Percentiles rank a stretch among this genome's conserved stretches.
Conservation (phyloP, 805 yeast species). For the Wickerhamomyces pijperi region DNA sequence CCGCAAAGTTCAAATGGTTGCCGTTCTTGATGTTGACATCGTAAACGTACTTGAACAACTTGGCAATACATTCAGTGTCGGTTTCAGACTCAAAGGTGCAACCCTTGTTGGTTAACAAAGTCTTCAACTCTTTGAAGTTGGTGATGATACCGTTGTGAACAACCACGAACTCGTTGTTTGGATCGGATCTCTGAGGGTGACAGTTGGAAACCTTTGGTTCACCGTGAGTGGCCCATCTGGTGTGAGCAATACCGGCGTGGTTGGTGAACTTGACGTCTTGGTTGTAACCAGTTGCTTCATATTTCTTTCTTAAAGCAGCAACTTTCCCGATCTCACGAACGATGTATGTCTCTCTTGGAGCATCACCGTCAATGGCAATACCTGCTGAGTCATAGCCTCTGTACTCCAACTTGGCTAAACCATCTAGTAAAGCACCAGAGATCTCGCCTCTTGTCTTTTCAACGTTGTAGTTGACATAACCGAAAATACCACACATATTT, state of each 20-base stretch:
- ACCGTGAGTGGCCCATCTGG: conserved; percentile 99
- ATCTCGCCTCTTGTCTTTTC: conserved; percentile 90
- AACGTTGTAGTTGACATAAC: conserved; percentile 91
- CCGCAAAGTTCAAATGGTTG: conserved; percentile 74
- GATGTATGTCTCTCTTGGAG: conserved; percentile 55
- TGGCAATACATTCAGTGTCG: conserved; percentile 97
- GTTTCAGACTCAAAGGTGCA: conserved; percentile 82
- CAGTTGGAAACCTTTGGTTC: conserved; percentile 78
- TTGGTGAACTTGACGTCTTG: conserved; percentile 57
- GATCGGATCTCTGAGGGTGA: conserved; percentile 93
- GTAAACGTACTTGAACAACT: conserved; percentile 82
- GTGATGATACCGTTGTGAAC: conserved; percentile 99
- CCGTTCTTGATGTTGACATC: conserved; percentile 67
- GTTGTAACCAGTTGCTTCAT: conserved; percentile 39
- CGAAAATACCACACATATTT: conserved; percentile 86
- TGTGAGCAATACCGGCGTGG: conserved; percentile 96
- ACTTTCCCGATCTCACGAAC: conserved; percentile 91
- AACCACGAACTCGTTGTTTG: conserved; percentile 70
- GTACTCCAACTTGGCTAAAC: conserved; percentile 80
- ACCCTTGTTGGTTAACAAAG: conserved; percentile 72
- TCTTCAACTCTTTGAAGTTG: conserved; percentile 83
- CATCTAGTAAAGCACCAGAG: conserved; percentile 78
- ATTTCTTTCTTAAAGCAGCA: conserved; percentile 59
- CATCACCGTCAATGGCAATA: conserved; percentile 87
- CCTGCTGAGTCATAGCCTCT: conserved; percentile 99